phyloP scores from a whole-genome alignment of 2,329 filamentous ascomycete species.

The Aspergillus eucalypticola region DNA sequence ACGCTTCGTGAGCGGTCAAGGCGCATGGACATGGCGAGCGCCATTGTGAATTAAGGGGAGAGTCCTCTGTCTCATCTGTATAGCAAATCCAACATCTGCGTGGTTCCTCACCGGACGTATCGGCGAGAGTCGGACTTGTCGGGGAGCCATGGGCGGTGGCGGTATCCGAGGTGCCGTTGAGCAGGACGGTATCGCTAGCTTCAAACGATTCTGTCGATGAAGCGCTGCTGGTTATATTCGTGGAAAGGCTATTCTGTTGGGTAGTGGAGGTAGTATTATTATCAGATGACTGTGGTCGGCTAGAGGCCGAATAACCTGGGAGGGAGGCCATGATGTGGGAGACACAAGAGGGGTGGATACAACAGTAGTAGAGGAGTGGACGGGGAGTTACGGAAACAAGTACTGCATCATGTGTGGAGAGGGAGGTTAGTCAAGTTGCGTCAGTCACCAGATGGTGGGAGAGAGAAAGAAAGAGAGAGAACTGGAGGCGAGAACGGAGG shows the following conservation, averaged over 20 bases:
- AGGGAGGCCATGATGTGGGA: slow-evolving; percentile 37
- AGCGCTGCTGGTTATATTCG: neutral
- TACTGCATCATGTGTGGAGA: slow-evolving; percentile 17
- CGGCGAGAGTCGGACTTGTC: slow-evolving; percentile 12
- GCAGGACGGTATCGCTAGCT: slow-evolving; percentile 33
- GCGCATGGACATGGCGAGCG: slow-evolving; percentile 88
- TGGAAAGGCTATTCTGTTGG: slow-evolving; percentile 7
- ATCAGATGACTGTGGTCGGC: slow-evolving; percentile 31
- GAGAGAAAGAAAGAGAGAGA: slow-evolving; percentile 3
- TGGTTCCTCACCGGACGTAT: slow-evolving; percentile 35
- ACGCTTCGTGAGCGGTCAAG: slow-evolving; percentile 85
- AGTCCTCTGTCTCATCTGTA: slow-evolving; percentile 64
- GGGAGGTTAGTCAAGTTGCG: neutral
- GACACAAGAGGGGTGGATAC: neutral
- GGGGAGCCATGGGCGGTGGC: slow-evolving; percentile 20
- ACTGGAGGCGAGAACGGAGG: slow-evolving; percentile 8
- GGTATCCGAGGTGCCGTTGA: slow-evolving; percentile 27
- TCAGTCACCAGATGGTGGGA: neutral
- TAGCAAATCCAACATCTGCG: slow-evolving; percentile 71
- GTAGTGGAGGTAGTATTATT: slow-evolving; percentile 25
- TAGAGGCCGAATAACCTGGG: slow-evolving; percentile 31
- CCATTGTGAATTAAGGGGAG: slow-evolving; percentile 66
- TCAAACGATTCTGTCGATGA: slow-evolving; percentile 23
- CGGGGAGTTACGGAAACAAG: neutral
- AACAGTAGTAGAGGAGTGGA: slow-evolving; percentile 3